phyloP scores from a whole-genome alignment of 2,329 filamentous ascomycete genomes.

The Ilyonectria sp. region DNA sequence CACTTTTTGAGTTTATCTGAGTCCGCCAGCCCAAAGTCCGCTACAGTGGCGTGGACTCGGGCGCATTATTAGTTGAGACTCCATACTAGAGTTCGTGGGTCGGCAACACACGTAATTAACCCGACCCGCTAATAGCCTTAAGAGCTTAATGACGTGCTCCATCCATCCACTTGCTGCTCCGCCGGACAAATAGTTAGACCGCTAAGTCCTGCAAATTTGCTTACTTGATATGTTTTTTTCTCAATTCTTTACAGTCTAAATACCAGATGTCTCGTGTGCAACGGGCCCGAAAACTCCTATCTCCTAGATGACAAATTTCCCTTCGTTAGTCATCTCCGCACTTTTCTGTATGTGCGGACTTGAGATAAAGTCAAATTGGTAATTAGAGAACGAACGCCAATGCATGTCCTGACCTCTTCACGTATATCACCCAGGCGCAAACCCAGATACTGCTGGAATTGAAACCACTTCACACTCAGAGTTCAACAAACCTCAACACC shows the following conservation, averaged over 20 bases:
- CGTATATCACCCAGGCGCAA: not conserved
- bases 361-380: too few species aligned
- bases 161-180: not conserved
- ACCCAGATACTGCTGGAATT: not conserved
- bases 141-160: too few species aligned
- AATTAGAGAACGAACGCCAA: not conserved
- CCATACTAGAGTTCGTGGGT: not conserved
- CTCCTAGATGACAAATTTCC: not conserved
- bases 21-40: not conserved
- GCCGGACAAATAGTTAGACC: constrained; percentile 10
- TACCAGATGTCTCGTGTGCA: too few species aligned
- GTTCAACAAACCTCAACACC: not conserved
- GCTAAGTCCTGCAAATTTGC: not conserved
- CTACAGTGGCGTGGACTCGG: too few species aligned
- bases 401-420: not conserved
- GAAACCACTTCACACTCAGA: not conserved
- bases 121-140: not conserved
- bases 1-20: not conserved
- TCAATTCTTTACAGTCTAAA: too few species aligned
- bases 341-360: too few species aligned
- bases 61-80: too few species aligned
- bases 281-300: not conserved
- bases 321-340: not conserved
- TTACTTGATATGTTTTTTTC: too few species aligned
- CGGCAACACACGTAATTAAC: not conserved